Percentiles rank a stretch among this genome's conserved stretches.
phyloP scores from a whole-genome alignment of 2,329 filamentous ascomycete genomes.

The Exophiala oligosperma region DNA sequence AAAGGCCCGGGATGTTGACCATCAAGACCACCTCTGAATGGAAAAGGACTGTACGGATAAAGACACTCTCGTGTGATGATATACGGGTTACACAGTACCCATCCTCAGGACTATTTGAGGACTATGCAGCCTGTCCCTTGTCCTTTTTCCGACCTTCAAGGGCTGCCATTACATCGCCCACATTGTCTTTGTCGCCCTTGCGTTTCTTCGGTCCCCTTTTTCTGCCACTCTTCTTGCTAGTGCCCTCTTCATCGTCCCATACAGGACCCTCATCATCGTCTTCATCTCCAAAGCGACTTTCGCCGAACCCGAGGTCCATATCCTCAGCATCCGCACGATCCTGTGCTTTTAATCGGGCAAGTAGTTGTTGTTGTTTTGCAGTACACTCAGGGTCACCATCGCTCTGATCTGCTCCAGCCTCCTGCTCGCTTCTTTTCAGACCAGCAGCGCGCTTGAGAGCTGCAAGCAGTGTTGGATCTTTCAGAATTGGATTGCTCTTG shows the following conservation, averaged over 20 bases:
- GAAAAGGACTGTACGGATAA: too few relatives aligned
- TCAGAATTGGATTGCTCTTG: constrained; percentile 36
- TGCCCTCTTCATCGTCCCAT: constrained; percentile 47
- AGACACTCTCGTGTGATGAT: too few relatives aligned
- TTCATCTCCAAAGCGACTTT: constrained; percentile 81
- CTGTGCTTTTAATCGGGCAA: constrained; percentile 42
- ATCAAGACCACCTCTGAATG: too few relatives aligned
- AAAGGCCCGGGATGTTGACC: too few relatives aligned
- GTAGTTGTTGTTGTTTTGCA: constrained; percentile 35
- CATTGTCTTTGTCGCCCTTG: constrained; percentile 63
- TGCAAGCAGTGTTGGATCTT: constrained; percentile 75
- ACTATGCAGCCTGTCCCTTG: not conserved
- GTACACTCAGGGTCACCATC: constrained; percentile 16
- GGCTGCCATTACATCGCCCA: constrained; percentile 75
- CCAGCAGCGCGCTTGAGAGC: constrained; percentile 82
- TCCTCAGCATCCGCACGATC: constrained; percentile 57
- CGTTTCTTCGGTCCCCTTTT: constrained; percentile 58
- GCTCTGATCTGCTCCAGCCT: constrained; percentile 31
- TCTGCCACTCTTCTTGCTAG: constrained; percentile 39
- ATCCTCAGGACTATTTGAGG: too few relatives aligned
- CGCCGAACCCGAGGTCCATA: constrained; percentile 92
- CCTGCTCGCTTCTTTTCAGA: constrained; percentile 48
- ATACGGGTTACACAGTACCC: too few relatives aligned
- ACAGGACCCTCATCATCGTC: constrained; percentile 73
- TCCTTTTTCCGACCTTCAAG: constrained; percentile 62